These are phyloP conservation scores for Trichoderma citrinoviride DNA, from an alignment of 2,329 filamentous ascomycete genomes.

Conservation along the genomic window DNA sequence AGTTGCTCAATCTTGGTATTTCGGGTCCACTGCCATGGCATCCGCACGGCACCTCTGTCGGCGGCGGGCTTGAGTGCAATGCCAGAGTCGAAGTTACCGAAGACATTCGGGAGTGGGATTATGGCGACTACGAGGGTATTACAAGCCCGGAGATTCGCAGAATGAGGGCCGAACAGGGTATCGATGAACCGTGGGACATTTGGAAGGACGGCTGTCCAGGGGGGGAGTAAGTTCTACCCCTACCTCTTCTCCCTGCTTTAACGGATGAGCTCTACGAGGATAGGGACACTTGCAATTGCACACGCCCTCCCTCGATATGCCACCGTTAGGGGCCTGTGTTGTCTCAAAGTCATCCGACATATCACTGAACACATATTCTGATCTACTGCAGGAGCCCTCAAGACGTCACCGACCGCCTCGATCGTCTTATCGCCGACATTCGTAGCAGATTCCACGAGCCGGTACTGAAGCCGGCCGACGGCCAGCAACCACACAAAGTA, in stretches of 20 bases:
- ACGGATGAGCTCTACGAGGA: neutral
- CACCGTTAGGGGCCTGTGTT: neutral
- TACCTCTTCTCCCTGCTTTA: neutral
- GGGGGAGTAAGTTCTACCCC: slow-evolving; percentile 65
- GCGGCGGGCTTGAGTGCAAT: slow-evolving; percentile 47
- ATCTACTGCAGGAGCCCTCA: slow-evolving; percentile 56
- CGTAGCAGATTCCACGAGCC: slow-evolving; percentile 62
- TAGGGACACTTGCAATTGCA: neutral
- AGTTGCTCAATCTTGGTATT: slow-evolving; percentile 75
- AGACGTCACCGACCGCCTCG: slow-evolving; percentile 69
- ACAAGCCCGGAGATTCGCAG: slow-evolving; percentile 67
- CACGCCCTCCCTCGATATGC: neutral
- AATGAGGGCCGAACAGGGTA: slow-evolving; percentile 55
- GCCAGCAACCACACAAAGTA: slow-evolving; percentile 29
- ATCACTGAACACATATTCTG: neutral
- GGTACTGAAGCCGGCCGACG: slow-evolving; percentile 52
- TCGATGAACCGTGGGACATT: slow-evolving; percentile 69
- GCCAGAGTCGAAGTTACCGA: slow-evolving; percentile 67
- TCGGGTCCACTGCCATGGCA: slow-evolving; percentile 69
- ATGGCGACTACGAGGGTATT: slow-evolving; percentile 82
- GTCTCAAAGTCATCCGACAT: slow-evolving; percentile 18
- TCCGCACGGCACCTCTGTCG: slow-evolving; percentile 40
- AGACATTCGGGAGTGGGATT: slow-evolving; percentile 81
- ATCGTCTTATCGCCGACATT: slow-evolving; percentile 74
- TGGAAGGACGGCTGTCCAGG: slow-evolving; percentile 86